Percentiles rank a stretch among this genome's conserved stretches.
These are phyloP conservation scores for Bimuria novae-zelandiae DNA, from an alignment of 2,329 filamentous ascomycete genomes.

Conservation along the genomic window DNA sequence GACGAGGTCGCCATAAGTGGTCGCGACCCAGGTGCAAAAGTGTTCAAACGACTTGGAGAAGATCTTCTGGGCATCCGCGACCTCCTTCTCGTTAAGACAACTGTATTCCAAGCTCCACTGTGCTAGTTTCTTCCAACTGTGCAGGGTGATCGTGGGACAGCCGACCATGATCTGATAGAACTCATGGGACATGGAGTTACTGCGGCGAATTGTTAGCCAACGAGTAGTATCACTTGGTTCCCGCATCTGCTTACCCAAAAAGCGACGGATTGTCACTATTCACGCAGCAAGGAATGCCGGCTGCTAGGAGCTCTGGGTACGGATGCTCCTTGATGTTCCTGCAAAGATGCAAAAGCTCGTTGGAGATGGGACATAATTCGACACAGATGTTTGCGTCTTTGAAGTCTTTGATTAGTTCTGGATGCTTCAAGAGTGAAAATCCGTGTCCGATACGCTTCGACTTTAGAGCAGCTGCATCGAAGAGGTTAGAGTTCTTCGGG, in stretches of 20 bases:
- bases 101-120: constrained; percentile 54
- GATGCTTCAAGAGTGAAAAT: constrained; percentile 69
- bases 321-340: constrained; percentile 67
- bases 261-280: constrained; percentile 77
- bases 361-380: constrained; percentile 79
- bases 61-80: constrained; percentile 38
- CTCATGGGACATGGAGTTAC: constrained; percentile 73
- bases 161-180: constrained; percentile 79
- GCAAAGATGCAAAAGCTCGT: constrained; percentile 74
- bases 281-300: constrained; percentile 73
- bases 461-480: constrained; percentile 68
- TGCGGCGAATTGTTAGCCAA: constrained; percentile 33
- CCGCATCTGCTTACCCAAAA: constrained; percentile 59
- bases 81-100: constrained; percentile 35
- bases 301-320: constrained; percentile 70
- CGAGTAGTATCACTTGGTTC: background rate
- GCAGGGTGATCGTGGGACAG: constrained; percentile 67
- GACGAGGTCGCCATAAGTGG: background rate
- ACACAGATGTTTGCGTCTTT: constrained; percentile 62
- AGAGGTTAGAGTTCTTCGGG: constrained; percentile 62
- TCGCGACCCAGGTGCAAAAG: constrained; percentile 59
- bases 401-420: constrained; percentile 67
- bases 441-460: constrained; percentile 76
- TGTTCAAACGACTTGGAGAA: constrained; percentile 63
- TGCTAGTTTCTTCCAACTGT: constrained; percentile 70